Evolutionary conservation across 306 rosid genomes (phyloP), one percentile per base, ranked within the genome.

Genomic region (Vigna nakashimae): DNA sequence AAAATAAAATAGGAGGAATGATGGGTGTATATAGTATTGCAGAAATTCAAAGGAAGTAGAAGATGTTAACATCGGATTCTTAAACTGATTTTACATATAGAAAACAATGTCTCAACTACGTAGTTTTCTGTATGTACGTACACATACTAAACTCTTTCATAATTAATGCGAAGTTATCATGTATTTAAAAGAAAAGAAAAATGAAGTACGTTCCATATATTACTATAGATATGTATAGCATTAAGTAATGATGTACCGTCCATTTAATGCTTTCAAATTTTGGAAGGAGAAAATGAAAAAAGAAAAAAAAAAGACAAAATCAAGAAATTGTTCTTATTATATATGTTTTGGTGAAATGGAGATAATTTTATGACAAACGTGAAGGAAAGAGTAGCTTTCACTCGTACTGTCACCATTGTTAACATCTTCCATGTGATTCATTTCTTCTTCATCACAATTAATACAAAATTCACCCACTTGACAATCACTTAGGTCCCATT

Each of bases 61-160:
- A 77, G 28, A 24, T 68, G 81, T 77, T 13, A 68, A 43, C 75
- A 68, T 55, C 60, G 12, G 34, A 30, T 50, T 20, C 32, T 69
- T 28, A 45, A 76, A 16, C 32, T 82, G 85, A 71, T 45, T 71
- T 72, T 22, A 34, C 55, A n/a, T 65, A 45, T 55, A 1, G 82
- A 82, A 82, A 82, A 36, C 65, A 34, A 66, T 28, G 59, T 77
- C 52, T 10, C 71, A 71, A 77, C 85, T 64, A 63, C 24, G 68
- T 34, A 77, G 64, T 71, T 77, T 64, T 59, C 52, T 60, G 63
- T 17, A 34, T 51, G 51, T 7, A 10, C 53, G 51, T 7, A 18
- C 36, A 20, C n/a, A 11, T 9, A 60, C 5, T 32, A 60, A 32
- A 60, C 22, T 18, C 15, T 30, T 15, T 30, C 12, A 30, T 3